Evolutionary conservation across 176 grass and related monocot species (phyloP).

Genomic region (Oryza glaberrima): DNA sequence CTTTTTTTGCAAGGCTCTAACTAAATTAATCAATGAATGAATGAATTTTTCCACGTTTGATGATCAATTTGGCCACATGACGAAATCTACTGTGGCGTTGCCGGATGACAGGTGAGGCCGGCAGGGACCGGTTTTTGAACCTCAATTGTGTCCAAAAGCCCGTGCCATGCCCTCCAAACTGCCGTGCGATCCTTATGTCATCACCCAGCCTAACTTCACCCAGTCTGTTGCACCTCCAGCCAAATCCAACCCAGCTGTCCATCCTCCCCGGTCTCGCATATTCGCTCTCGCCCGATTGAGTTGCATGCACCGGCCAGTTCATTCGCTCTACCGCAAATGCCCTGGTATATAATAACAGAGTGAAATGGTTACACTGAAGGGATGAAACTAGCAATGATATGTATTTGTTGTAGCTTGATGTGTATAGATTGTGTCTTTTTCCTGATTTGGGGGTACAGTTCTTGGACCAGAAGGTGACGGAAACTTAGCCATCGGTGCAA

Average conservation of each 20-base stretch:
- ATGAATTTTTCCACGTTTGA: background rate
- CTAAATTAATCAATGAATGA: background rate
- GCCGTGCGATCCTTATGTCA: background rate
- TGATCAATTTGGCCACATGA: constrained; percentile 30
- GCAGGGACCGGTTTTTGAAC: background rate
- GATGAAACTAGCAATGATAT: background rate
- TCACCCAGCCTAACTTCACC: constrained; percentile 6
- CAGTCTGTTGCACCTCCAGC: background rate
- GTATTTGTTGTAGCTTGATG: background rate
- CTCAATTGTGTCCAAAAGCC: background rate
- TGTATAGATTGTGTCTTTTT: background rate
- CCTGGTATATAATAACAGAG: no score
- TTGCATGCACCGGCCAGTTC: background rate
- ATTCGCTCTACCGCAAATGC: no score
- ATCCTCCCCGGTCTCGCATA: background rate
- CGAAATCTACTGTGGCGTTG: background rate
- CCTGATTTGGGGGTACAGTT: background rate
- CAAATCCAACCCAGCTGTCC: constrained; percentile 10
- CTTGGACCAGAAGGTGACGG: background rate
- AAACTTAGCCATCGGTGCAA: constrained; percentile 10
- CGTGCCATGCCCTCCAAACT: constrained; percentile 24
- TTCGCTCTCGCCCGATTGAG: background rate
- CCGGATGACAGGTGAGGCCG: constrained; percentile 9
- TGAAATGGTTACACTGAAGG: background rate
- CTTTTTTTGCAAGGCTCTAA: background rate